Conservation (phyloP, 352 stramenopile species). For the Phytophthora tentaculata region DNA sequence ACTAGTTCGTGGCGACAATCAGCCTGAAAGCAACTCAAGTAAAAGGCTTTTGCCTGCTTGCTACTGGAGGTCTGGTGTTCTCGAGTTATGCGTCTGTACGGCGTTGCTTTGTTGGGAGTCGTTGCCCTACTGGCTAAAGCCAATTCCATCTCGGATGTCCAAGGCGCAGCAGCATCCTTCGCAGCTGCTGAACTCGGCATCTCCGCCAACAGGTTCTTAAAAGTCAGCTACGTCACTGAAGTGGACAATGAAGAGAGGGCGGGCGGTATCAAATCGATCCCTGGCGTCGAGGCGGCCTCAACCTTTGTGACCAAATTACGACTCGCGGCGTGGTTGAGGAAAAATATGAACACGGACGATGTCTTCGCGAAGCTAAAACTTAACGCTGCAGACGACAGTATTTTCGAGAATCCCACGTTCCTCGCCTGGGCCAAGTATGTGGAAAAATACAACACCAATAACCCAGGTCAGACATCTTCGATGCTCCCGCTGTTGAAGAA, state of each 20-base stretch:
- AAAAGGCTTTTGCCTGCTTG: too few relatives aligned
- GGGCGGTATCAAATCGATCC: neutral
- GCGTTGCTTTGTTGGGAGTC: neutral
- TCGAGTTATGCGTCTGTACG: neutral
- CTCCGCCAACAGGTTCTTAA: neutral
- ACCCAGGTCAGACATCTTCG: neutral
- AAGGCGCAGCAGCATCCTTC: neutral
- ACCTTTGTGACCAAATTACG: neutral
- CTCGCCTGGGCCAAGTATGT: neutral
- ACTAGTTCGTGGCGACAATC: too few relatives aligned
- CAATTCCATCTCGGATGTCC: neutral
- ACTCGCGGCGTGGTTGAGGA: neutral
- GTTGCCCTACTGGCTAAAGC: neutral
- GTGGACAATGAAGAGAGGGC: constrained; percentile 1
- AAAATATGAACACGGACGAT: neutral
- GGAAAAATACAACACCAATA: neutral
- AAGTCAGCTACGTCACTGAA: neutral
- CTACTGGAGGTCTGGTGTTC: too few relatives aligned
- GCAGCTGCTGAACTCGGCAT: neutral
- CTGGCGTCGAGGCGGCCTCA: neutral
- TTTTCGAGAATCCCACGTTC: neutral
- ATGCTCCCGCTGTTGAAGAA: neutral
- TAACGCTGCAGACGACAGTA: neutral
- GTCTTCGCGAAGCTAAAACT: neutral
- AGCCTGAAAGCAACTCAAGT: too few relatives aligned